These are phyloP conservation scores for Sugiyamaella smithiae DNA, from an alignment of 805 yeast species.

Conservation along the genomic window DNA sequence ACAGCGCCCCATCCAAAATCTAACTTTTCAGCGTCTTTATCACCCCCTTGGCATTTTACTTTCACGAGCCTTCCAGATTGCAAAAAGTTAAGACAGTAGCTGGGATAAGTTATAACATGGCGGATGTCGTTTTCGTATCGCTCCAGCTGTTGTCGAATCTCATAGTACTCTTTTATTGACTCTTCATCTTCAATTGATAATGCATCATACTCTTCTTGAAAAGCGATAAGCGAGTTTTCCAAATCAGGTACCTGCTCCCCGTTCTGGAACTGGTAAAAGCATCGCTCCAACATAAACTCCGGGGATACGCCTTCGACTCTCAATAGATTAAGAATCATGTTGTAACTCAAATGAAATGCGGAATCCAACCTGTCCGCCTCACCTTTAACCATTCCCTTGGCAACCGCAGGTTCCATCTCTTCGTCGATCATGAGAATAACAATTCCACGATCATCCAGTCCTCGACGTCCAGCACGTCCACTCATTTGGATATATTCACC, in stretches of 20 bases:
- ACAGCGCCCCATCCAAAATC: slow-evolving; percentile 98
- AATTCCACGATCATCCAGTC: slow-evolving; percentile 97
- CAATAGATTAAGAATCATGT: slow-evolving; percentile 90
- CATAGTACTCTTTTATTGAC: slow-evolving; percentile 76
- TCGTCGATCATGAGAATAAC: slow-evolving; percentile 99
- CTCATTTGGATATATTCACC: slow-evolving; percentile 99
- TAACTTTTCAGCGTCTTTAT: slow-evolving; percentile 32
- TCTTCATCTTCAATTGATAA: slow-evolving; percentile 71
- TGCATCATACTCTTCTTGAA: slow-evolving; percentile 40
- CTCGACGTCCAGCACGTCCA: slow-evolving; percentile 99
- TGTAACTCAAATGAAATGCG: slow-evolving; percentile 95
- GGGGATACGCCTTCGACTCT: slow-evolving; percentile 98
- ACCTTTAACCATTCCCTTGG: slow-evolving; percentile 99
- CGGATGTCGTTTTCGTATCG: slow-evolving; percentile 72
- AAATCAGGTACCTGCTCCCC: slow-evolving; percentile 84
- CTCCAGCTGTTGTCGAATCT: slow-evolving; percentile 67
- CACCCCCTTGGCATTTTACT: slow-evolving; percentile 45
- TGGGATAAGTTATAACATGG: slow-evolving; percentile 86
- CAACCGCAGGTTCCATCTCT: slow-evolving; percentile 99
- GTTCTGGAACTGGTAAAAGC: slow-evolving; percentile 94
- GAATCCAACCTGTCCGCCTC: slow-evolving; percentile 97
- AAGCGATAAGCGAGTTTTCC: slow-evolving; percentile 56
- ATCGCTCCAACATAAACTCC: slow-evolving; percentile 91
- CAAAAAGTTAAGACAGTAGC: slow-evolving; percentile 74
- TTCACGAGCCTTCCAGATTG: slow-evolving; percentile 85